A percentile compares a stretch with the other conserved stretches of the same genome.
Conservation (phyloP, 2,329 filamentous ascomycete genomes). For the Apiospora phragmitis region DNA sequence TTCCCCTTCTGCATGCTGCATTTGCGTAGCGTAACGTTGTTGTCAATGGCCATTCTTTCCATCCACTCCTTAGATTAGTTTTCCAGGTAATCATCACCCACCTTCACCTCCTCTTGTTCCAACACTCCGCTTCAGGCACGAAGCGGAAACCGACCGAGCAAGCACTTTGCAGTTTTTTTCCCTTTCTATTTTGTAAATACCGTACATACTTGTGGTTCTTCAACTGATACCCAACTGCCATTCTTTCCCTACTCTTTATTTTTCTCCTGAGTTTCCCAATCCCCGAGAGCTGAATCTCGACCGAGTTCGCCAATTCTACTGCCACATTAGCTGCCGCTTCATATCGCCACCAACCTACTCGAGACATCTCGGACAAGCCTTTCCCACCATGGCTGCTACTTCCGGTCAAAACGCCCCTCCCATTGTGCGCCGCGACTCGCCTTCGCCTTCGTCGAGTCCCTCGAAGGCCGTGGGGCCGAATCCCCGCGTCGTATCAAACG, state of each 20-base stretch:
- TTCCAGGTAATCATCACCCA: neutral
- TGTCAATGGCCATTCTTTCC: neutral
- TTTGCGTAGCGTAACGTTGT: slow-evolving; percentile 1
- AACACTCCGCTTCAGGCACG: slow-evolving; percentile 4
- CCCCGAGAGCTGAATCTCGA: neutral
- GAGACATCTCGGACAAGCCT: neutral
- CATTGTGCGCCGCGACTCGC: slow-evolving; percentile 55
- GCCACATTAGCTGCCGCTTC: neutral
- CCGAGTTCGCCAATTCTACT: neutral
- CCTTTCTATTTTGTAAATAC: neutral
- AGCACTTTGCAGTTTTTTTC: neutral
- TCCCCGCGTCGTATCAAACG: slow-evolving; percentile 64
- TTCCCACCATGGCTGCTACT: slow-evolving; percentile 36
- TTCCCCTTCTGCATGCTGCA: neutral
- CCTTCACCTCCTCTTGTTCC: neutral
- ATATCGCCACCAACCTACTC: neutral
- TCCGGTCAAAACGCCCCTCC: slow-evolving; percentile 35
- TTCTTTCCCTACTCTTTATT: neutral
- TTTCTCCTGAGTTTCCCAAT: neutral
- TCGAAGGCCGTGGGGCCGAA: slow-evolving; percentile 62
- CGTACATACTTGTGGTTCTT: slow-evolving; percentile 5
- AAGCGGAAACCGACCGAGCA: neutral
- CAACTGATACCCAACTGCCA: neutral
- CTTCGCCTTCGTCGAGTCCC: slow-evolving; percentile 64
- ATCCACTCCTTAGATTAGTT: slow-evolving; percentile 6